Percentiles rank a stretch among this genome's conserved stretches.
These are phyloP conservation scores for Mortierella hygrophila DNA, from an alignment of 192 early-diverging fungal genomes.

Conservation along the genomic window DNA sequence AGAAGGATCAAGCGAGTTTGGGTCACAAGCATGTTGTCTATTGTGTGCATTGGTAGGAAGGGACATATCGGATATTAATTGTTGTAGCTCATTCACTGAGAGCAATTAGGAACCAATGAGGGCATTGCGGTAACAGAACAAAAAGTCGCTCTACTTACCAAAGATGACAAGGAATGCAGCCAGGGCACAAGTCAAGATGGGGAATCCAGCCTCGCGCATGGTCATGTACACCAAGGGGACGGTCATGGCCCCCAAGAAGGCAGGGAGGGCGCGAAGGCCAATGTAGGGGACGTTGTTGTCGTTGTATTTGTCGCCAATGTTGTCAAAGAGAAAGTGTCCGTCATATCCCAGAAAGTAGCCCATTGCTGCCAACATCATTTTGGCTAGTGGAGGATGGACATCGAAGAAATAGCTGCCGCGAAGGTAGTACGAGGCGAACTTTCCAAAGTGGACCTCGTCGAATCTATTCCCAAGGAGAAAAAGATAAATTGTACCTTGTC, in stretches of 20 bases:
- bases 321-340: slow-evolving; percentile 94
- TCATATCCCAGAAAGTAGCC: slow-evolving; percentile 93
- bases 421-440: slow-evolving; percentile 96
- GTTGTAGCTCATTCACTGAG: not conserved
- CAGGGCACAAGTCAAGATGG: slow-evolving; percentile 76
- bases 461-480: slow-evolving; percentile 67
- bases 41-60: not conserved
- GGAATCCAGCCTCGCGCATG: slow-evolving; percentile 90
- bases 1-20: slow-evolving; percentile 95
- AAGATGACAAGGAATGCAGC: slow-evolving; percentile 86
- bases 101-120: not conserved
- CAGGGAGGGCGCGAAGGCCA: slow-evolving; percentile 83
- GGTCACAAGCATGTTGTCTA: slow-evolving; percentile 91
- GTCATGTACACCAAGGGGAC: slow-evolving; percentile 86
- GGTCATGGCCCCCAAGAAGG: slow-evolving; percentile 81
- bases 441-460: slow-evolving; percentile 99
- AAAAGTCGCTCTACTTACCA: slow-evolving; percentile 63
- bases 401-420: slow-evolving; percentile 94
- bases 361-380: slow-evolving; percentile 87
- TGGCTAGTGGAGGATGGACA: slow-evolving; percentile 97
- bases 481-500: not conserved
- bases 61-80: not conserved
- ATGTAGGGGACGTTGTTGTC: slow-evolving; percentile 92
- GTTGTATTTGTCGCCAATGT: slow-evolving; percentile 93
- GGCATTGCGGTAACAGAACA: not conserved